Evolutionary conservation across 2,329 filamentous ascomycete species (phyloP).

Genomic region (Hypomyces perniciosus): DNA sequence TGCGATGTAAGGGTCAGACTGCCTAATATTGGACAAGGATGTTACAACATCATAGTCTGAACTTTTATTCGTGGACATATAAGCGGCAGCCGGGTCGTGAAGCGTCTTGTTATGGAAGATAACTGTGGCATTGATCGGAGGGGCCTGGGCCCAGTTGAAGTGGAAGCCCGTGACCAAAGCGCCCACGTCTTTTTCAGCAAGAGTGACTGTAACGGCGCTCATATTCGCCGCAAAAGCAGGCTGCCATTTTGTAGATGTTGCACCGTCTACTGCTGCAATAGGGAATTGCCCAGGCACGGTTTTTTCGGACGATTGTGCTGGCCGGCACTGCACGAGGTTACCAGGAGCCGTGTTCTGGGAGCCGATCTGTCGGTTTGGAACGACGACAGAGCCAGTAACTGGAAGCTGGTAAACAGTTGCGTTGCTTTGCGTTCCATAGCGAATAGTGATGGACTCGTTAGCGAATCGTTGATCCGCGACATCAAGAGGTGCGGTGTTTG

Average conservation of each 20-base stretch:
- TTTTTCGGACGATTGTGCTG: slow-evolving; percentile 40
- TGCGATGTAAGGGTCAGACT: slow-evolving; percentile 13
- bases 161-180: slow-evolving; percentile 13
- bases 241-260: slow-evolving; percentile 19
- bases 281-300: slow-evolving; percentile 64
- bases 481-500: slow-evolving; percentile 33
- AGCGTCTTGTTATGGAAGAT: slow-evolving; percentile 16
- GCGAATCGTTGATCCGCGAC: slow-evolving; percentile 51
- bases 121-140: slow-evolving; percentile 18
- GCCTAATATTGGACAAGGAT: slow-evolving; percentile 6
- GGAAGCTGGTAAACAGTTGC: slow-evolving; percentile 39
- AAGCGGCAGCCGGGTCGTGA: neutral
- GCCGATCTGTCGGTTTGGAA: slow-evolving; percentile 54
- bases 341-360: slow-evolving; percentile 46
- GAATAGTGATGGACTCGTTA: slow-evolving; percentile 51
- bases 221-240: slow-evolving; percentile 13
- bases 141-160: slow-evolving; percentile 18
- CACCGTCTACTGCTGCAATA: slow-evolving; percentile 15
- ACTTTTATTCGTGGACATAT: neutral
- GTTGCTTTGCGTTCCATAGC: slow-evolving; percentile 40
- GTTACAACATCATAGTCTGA: slow-evolving; percentile 10
- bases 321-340: slow-evolving; percentile 61
- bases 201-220: slow-evolving; percentile 15
- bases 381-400: slow-evolving; percentile 42
- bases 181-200: slow-evolving; percentile 11